phyloP scores from a whole-genome alignment of 2,329 filamentous ascomycete genomes.

The Xylaria sp. region DNA sequence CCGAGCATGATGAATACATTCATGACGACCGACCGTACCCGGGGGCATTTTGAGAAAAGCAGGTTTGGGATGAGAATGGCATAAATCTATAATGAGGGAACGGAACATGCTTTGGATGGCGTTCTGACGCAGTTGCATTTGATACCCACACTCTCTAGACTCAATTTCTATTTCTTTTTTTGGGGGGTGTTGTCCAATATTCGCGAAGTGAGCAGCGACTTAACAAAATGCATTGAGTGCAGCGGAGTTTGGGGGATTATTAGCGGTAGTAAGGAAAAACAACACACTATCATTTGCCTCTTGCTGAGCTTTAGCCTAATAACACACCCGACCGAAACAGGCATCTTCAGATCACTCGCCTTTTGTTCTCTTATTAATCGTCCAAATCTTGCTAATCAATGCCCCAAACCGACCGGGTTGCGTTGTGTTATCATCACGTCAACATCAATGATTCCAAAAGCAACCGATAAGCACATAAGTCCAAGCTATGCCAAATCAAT shows the following conservation, averaged over 20 bases:
- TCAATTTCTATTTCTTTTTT: no score
- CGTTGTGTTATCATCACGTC: background rate
- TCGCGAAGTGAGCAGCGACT: background rate
- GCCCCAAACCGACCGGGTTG: background rate
- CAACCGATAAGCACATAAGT: background rate
- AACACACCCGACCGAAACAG: slow-evolving; percentile 4
- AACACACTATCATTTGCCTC: slow-evolving; percentile 24
- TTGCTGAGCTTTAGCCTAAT: slow-evolving; percentile 12
- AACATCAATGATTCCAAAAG: slow-evolving; percentile 4
- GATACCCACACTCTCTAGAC: slow-evolving; percentile 37
- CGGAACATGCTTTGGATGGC: slow-evolving; percentile 1
- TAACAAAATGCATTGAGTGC: slow-evolving; percentile 21
- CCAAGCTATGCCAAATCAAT: slow-evolving; percentile 18
- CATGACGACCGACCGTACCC: slow-evolving; percentile 35
- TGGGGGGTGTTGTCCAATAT: background rate
- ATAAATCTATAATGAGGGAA: background rate
- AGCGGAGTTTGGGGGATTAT: slow-evolving; percentile 23
- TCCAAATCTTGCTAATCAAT: slow-evolving; percentile 1
- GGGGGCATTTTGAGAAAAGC: slow-evolving; percentile 26
- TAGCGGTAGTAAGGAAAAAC: slow-evolving; percentile 7
- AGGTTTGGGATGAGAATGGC: background rate
- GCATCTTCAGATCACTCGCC: background rate
- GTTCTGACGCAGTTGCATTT: slow-evolving; percentile 26
- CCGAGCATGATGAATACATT: slow-evolving; percentile 42
- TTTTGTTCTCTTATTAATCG: background rate